Percentiles rank a stretch among this genome's conserved stretches.
Evolutionary conservation across 768 basidiomycete genomes (phyloP).

Genomic region (Psilocybe sp.): DNA sequence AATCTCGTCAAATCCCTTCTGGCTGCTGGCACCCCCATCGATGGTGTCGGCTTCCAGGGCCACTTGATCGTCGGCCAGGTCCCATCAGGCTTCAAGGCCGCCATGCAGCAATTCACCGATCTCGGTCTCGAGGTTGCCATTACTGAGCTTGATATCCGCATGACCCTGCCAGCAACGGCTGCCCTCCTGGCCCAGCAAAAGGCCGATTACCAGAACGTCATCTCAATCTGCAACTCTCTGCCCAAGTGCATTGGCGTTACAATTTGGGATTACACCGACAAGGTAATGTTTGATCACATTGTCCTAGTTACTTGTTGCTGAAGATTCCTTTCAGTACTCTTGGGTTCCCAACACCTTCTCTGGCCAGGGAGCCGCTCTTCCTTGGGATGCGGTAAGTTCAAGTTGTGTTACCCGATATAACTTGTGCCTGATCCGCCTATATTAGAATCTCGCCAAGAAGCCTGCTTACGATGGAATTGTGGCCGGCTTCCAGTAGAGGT

Average conservation of each 20-base stretch:
- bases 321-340: slow-evolving; percentile 25
- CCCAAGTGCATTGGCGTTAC: slow-evolving; percentile 41
- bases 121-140: slow-evolving; percentile 68
- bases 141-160: slow-evolving; percentile 67
- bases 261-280: slow-evolving; percentile 45
- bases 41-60: slow-evolving; percentile 60
- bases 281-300: slow-evolving; percentile 13
- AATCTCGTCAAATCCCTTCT: slow-evolving; percentile 49
- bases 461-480: slow-evolving; percentile 47
- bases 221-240: slow-evolving; percentile 50
- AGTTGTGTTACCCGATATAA: neutral
- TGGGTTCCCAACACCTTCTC: slow-evolving; percentile 36
- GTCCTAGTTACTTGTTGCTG: neutral
- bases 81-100: slow-evolving; percentile 43
- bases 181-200: slow-evolving; percentile 52
- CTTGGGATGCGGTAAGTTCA: slow-evolving; percentile 34
- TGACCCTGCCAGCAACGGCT: slow-evolving; percentile 49
- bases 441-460: slow-evolving; percentile 37
- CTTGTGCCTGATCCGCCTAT: neutral
- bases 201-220: slow-evolving; percentile 54
- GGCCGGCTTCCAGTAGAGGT: slow-evolving; percentile 23
- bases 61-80: slow-evolving; percentile 61
- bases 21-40: slow-evolving; percentile 46
- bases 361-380: slow-evolving; percentile 37
- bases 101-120: slow-evolving; percentile 50